Conservation (phyloP, 768 basidiomycete species). For the Hortiboletus flavorubellus region DNA sequence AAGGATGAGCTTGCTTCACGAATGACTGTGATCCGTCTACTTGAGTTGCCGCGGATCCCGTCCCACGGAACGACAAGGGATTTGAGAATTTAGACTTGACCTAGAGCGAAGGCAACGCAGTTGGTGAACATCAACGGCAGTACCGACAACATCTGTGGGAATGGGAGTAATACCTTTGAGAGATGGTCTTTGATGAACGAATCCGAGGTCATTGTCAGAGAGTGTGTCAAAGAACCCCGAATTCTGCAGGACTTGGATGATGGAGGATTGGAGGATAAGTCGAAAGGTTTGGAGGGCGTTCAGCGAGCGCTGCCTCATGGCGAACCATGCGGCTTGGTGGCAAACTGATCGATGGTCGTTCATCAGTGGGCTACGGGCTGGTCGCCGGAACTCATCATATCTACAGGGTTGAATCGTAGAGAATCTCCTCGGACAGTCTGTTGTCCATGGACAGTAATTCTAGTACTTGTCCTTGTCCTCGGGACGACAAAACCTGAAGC, state of each 20-base stretch:
- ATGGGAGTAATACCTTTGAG: conserved; percentile 9
- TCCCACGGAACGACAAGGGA: not conserved
- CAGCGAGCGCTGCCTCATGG: conserved; percentile 22
- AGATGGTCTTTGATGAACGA: not conserved
- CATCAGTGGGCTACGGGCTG: not conserved
- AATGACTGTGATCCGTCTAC: not conserved
- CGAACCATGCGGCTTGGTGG: conserved; percentile 14
- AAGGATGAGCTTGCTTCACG: not conserved
- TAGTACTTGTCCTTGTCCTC: not conserved
- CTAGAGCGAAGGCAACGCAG: conserved; percentile 3
- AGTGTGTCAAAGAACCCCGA: not conserved
- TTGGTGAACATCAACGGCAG: not conserved
- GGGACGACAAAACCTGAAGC: not conserved
- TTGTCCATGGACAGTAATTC: not conserved
- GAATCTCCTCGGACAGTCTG: conserved; percentile 5
- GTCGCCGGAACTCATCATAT: not conserved
- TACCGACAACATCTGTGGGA: not conserved
- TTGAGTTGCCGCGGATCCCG: not conserved
- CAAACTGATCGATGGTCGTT: conserved; percentile 9
- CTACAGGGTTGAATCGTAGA: conserved; percentile 5
- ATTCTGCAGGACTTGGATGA: conserved; percentile 6
- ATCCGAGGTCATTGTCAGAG: conserved; percentile 9
- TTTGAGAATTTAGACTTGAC: not conserved
- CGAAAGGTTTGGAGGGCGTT: conserved; percentile 2
- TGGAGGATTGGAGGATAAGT: conserved; percentile 6